Percentiles rank a stretch among this genome's conserved stretches.
Conservation (phyloP, 805 yeast genomes). For the Maudiozyma turicensis region DNA sequence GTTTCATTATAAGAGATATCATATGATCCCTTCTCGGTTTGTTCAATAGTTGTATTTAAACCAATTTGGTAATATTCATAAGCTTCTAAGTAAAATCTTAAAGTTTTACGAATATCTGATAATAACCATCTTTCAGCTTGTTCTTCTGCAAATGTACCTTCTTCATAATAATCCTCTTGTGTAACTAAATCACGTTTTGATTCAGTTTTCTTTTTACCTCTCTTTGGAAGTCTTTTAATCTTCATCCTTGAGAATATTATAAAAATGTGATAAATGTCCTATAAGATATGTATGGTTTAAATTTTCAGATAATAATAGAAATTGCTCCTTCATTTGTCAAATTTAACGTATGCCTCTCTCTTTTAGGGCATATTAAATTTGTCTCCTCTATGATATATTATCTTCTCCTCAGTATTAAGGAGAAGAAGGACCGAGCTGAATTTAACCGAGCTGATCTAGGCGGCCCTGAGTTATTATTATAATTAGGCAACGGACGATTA, state of each 20-base stretch:
- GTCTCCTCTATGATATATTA: too few relatives aligned
- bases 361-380: too few relatives aligned
- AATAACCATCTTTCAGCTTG: slow-evolving; percentile 30
- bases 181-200: slow-evolving; percentile 10
- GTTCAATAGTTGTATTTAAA: slow-evolving; percentile 16
- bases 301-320: too few relatives aligned
- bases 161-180: slow-evolving; percentile 26
- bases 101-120: slow-evolving; percentile 25
- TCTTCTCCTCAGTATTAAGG: too few relatives aligned
- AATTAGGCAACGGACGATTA: too few relatives aligned
- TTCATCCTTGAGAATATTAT: not conserved
- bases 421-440: too few relatives aligned
- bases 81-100: slow-evolving; percentile 22
- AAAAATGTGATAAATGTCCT: too few relatives aligned
- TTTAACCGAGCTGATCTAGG: too few relatives aligned
- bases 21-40: slow-evolving; percentile 28
- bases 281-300: too few relatives aligned
- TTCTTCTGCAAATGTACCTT: slow-evolving; percentile 25
- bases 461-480: too few relatives aligned
- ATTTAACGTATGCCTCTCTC: too few relatives aligned
- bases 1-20: slow-evolving; percentile 25
- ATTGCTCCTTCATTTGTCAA: too few relatives aligned
- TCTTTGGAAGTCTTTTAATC: slow-evolving; percentile 5
- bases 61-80: slow-evolving; percentile 28
- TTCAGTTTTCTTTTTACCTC: slow-evolving; percentile 6